Evolutionary conservation across 2,329 filamentous ascomycete species (phyloP).

Genomic region (Aspergillus quadricinctus): DNA sequence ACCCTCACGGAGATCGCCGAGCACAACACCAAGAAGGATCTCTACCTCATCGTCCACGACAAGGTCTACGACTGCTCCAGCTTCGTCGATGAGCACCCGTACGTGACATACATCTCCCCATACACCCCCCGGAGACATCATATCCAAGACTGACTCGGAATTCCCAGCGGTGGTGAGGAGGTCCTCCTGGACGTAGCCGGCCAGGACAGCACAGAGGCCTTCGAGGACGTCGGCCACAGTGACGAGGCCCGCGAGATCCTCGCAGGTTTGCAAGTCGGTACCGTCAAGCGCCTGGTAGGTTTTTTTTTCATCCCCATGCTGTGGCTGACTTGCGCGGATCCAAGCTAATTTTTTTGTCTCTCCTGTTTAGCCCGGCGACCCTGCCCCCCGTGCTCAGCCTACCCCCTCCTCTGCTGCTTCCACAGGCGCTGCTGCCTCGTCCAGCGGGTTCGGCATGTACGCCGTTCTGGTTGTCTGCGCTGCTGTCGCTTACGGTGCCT

Average conservation of each 20-base stretch:
- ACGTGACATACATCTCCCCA: slow-evolving; percentile 37
- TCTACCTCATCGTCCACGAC: slow-evolving; percentile 88
- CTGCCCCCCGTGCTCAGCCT: slow-evolving; percentile 59
- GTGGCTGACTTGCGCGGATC: neutral
- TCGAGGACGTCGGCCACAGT: slow-evolving; percentile 98
- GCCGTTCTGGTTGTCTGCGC: slow-evolving; percentile 74
- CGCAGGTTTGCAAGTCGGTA: slow-evolving; percentile 68
- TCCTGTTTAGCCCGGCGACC: slow-evolving; percentile 62
- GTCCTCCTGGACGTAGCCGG: slow-evolving; percentile 93
- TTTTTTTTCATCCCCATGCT: neutral
- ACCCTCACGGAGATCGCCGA: slow-evolving; percentile 77
- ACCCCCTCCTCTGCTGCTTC: slow-evolving; percentile 45
- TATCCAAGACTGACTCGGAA: neutral
- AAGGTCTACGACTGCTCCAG: slow-evolving; percentile 88
- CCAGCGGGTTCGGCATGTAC: slow-evolving; percentile 72
- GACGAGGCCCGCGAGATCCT: slow-evolving; percentile 97
- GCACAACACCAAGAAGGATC: slow-evolving; percentile 89
- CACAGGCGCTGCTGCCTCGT: slow-evolving; percentile 22
- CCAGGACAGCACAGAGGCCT: slow-evolving; percentile 94
- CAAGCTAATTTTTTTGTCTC: neutral
- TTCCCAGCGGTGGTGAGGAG: slow-evolving; percentile 86
- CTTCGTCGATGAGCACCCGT: slow-evolving; percentile 97
- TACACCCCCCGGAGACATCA: neutral
- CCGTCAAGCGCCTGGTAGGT: slow-evolving; percentile 74
- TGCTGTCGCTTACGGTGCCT: slow-evolving; percentile 70